A percentile compares a stretch with the other conserved stretches of the same genome.
Evolutionary conservation across 2,329 filamentous ascomycete species (phyloP).

Genomic region (Colletotrichum viniferum): DNA sequence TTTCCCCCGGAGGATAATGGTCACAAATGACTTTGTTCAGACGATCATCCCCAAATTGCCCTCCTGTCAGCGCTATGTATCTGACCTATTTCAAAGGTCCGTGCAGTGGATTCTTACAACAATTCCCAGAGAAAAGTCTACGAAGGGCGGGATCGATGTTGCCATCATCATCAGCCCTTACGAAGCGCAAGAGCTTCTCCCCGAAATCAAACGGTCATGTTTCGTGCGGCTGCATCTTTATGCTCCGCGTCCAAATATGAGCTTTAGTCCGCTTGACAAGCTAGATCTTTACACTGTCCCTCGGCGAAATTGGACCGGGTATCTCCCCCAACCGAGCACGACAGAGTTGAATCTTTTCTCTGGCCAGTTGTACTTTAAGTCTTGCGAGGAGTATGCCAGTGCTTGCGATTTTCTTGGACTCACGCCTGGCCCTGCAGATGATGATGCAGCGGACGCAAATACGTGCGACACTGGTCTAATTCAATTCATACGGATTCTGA

Average conservation of each 20-base stretch:
- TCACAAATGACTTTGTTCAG: slow-evolving; percentile 53
- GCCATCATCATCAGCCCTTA: slow-evolving; percentile 61
- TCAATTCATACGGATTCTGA: slow-evolving; percentile 39
- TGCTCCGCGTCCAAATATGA: slow-evolving; percentile 45
- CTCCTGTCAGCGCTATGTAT: not conserved
- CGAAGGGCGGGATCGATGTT: not conserved
- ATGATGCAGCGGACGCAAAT: too few relatives aligned
- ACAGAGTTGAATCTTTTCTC: slow-evolving; percentile 68
- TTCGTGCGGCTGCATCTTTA: slow-evolving; percentile 55
- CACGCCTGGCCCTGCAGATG: not conserved
- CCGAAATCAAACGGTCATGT: slow-evolving; percentile 35
- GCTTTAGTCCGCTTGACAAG: slow-evolving; percentile 43
- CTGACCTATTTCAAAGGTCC: slow-evolving; percentile 54
- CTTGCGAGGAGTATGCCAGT: slow-evolving; percentile 56
- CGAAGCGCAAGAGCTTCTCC: slow-evolving; percentile 60
- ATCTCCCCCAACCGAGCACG: fast-evolving
- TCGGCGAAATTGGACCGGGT: fast-evolving
- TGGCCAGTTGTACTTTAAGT: slow-evolving; percentile 67
- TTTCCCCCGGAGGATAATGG: slow-evolving; percentile 46
- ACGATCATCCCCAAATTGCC: slow-evolving; percentile 40
- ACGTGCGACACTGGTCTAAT: slow-evolving; percentile 33
- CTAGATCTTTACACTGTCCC: slow-evolving; percentile 49
- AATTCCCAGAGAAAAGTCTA: too few relatives aligned
- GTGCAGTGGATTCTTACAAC: slow-evolving; percentile 53
- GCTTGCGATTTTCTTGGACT: slow-evolving; percentile 59